A percentile compares a stretch with the other conserved stretches of the same genome.
Evolutionary conservation across 2,329 filamentous ascomycete species (phyloP).

Genomic region (Plectosphaerella sp.): DNA sequence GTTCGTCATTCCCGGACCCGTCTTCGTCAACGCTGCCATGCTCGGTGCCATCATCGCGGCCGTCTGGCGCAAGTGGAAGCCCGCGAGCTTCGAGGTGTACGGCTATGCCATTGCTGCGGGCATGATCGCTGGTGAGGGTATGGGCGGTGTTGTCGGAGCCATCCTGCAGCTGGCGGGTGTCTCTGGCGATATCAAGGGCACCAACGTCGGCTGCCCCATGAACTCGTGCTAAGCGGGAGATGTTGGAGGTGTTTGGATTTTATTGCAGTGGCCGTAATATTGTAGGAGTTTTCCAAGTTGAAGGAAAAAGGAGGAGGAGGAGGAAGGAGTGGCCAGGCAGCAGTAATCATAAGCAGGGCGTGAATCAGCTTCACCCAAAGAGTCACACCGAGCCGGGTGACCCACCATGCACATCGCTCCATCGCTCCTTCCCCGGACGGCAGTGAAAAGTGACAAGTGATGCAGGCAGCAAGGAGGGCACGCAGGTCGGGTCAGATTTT

Average conservation of each 20-base stretch:
- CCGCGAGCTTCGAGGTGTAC: conserved; percentile 50
- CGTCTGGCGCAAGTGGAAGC: conserved; percentile 49
- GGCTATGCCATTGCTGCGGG: conserved; percentile 57
- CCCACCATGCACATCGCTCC: neutral
- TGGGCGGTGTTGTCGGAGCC: conserved; percentile 50
- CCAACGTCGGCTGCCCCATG: conserved; percentile 24
- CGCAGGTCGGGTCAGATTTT: neutral
- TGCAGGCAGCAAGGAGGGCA: neutral
- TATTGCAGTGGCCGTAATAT: too few species aligned
- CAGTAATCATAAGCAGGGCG: too few species aligned
- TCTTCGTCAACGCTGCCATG: conserved; percentile 54
- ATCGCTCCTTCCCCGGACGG: neutral
- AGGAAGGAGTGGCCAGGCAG: too few species aligned
- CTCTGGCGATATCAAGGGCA: conserved; percentile 24
- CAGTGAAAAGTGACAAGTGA: neutral
- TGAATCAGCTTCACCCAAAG: too few species aligned
- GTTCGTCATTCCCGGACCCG: conserved; percentile 52
- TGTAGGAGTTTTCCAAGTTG: too few species aligned
- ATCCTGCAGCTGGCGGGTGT: conserved; percentile 25
- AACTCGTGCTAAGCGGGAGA: conserved; percentile 18
- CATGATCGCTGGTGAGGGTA: conserved; percentile 59
- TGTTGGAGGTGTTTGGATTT: too few species aligned
- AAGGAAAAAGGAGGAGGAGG: too few species aligned
- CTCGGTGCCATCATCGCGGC: conserved; percentile 49
- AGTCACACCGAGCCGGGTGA: too few species aligned